Evolutionary conservation across 495 filamentous ascomycete genomes (phyloP), one percentile per base, ranked within the genome.

Genomic region (Xylaria palmicola): DNA sequence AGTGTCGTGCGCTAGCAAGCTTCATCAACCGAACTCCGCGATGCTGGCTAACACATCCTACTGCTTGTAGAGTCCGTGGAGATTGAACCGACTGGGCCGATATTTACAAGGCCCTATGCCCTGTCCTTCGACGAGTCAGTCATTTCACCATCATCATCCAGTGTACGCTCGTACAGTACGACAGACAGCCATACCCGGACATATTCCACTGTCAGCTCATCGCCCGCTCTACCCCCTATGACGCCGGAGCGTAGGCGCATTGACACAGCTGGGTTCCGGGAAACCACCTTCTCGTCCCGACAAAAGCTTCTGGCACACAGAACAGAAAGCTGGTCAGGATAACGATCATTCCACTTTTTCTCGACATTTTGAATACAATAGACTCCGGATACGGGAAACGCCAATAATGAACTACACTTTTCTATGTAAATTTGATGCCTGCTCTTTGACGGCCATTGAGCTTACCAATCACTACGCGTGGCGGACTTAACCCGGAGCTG

Each of bases 241-340:
- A 56, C 60, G 10, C 60, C 60, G 6, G 52, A 56, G 9, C 51
- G 60, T 45, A 62, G 20, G 19, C 60, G 60, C 10, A 43, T 62
- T n/a, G 51, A 55, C 24, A 4, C 26, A 6, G 37, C 30, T 50
- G 60, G 60, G 9, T 62, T 56, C 37, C 43, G 52, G 10, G 60
- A 62, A 19, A 56, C 52, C n/a, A 62, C 60, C 13, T 62, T 62
- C 53, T 49, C 60, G 24, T 62, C 60, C 15, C 41, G 60, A 7
- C 60, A 62, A 51, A 62, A 62, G 36, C 13, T 51, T 1, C 34
- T 56, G 12, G 27, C 49, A 7, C 39, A 9, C 24, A 54, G 29
- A 48, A 27, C 49, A 9, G 59, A 55, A 19, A 59, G 22, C 39
- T 61, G 57, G 57, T 43, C 40, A 15, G 34, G 49, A 39, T 54